phyloP scores from a whole-genome alignment of 169 alveolate genomes.

The Eimeria zaria region DNA sequence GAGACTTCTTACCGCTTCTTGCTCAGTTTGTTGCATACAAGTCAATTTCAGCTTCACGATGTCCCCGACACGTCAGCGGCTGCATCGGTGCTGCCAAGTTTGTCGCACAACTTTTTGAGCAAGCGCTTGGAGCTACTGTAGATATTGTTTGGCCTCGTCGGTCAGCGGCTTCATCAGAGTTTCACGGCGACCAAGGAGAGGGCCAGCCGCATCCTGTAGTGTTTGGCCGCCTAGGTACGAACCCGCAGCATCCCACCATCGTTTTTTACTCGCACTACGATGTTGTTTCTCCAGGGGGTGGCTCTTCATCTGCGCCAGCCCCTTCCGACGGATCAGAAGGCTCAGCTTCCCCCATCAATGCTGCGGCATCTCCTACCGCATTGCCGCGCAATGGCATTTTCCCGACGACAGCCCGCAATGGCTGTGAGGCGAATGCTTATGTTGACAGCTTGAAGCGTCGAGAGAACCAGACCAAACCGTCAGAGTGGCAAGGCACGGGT shows the following conservation, averaged over 20 bases:
- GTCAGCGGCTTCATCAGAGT: conserved; percentile 41
- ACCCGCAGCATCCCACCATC: conserved; percentile 84
- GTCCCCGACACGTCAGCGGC: conserved; percentile 68
- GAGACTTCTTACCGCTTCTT: conserved; percentile 58
- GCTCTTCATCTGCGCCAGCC: background rate
- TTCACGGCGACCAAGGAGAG: conserved; percentile 54
- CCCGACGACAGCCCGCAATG: background rate
- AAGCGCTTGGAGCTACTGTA: conserved; percentile 77
- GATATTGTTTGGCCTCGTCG: conserved; percentile 74
- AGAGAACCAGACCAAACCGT: background rate
- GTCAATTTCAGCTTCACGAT: conserved; percentile 58
- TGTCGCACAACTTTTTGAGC: conserved; percentile 64
- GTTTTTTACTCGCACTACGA: conserved; percentile 86
- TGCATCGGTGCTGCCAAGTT: conserved; percentile 67
- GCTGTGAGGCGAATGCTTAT: background rate
- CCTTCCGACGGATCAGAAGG: conserved; percentile 4
- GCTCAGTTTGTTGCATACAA: conserved; percentile 69
- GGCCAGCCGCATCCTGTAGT: conserved; percentile 84
- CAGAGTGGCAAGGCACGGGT: conserved; percentile 66
- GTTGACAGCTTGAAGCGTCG: background rate
- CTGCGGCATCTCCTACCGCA: conserved; percentile 54
- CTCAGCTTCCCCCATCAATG: conserved; percentile 10
- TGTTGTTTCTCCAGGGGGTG: conserved; percentile 77
- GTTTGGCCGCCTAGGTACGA: conserved; percentile 83
- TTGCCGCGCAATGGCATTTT: background rate